phyloP scores from a whole-genome alignment of 768 basidiomycete species.

The Suillus subaureus region DNA sequence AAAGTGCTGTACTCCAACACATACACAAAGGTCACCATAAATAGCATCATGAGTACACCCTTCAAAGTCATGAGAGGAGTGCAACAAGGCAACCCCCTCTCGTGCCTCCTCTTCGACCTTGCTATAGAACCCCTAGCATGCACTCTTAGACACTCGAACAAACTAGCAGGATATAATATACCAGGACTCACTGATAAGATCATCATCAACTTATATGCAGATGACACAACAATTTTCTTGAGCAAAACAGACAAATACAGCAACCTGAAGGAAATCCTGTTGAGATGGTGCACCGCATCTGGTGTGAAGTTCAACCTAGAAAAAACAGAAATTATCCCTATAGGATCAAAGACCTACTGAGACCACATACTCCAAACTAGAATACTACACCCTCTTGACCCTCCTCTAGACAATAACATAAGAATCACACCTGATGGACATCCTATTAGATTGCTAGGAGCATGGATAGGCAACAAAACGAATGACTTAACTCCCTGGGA shows the following conservation, averaged over 20 bases:
- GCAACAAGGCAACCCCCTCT: slow-evolving; percentile 34
- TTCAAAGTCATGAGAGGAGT: slow-evolving; percentile 27
- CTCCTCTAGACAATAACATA: fast-evolving
- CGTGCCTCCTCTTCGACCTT: no score
- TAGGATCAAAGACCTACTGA: neutral
- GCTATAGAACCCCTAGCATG: no score
- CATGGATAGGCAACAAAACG: neutral
- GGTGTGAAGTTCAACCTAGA: slow-evolving; percentile 22
- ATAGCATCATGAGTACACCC: slow-evolving; percentile 26
- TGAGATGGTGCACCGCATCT: slow-evolving; percentile 15
- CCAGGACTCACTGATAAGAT: neutral
- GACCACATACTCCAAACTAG: fast-evolving
- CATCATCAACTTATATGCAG: neutral
- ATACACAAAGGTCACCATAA: slow-evolving; percentile 33
- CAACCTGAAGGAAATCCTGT: slow-evolving; percentile 12
- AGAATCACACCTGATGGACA: slow-evolving; percentile 2
- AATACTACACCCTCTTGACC: neutral
- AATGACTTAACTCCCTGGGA: slow-evolving; percentile 7
- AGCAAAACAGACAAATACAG: neutral
- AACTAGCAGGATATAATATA: neutral
- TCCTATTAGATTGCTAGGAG: neutral
- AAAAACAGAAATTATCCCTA: slow-evolving; percentile 27
- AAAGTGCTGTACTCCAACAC: slow-evolving; percentile 30
- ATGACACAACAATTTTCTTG: slow-evolving; percentile 13
- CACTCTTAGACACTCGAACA: no score